These are phyloP conservation scores for Exophiala aquamarina DNA, from an alignment of 2,329 filamentous ascomycete genomes.

Conservation along the genomic window DNA sequence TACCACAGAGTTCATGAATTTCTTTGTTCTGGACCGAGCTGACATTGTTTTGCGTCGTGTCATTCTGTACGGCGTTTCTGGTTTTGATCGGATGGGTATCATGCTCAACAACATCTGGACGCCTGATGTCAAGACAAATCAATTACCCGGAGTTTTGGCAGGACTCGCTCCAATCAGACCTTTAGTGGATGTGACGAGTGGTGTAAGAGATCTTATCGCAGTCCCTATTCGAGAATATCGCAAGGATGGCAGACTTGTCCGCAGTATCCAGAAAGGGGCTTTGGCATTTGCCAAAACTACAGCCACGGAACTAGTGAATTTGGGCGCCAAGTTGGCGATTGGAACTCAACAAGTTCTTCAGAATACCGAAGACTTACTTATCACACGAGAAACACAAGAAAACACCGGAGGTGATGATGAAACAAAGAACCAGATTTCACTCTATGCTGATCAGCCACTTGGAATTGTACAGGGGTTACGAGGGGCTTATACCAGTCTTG, in stretches of 20 bases:
- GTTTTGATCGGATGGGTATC: conserved; percentile 86
- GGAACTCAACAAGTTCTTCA: conserved; percentile 93
- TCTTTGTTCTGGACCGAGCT: conserved; percentile 85
- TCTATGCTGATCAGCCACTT: conserved; percentile 92
- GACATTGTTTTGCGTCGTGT: conserved; percentile 83
- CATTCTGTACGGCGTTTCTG: conserved; percentile 88
- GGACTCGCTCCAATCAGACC: conserved; percentile 88
- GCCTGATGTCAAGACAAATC: conserved; percentile 85
- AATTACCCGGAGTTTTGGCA: conserved; percentile 83
- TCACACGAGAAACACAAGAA: conserved; percentile 44
- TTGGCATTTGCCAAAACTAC: conserved; percentile 89
- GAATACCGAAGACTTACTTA: conserved; percentile 78
- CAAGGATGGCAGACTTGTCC: conserved; percentile 89
- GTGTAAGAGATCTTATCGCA: conserved; percentile 81
- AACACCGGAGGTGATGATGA: conserved; percentile 67
- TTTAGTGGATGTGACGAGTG: conserved; percentile 85
- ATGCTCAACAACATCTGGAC: conserved; percentile 96
- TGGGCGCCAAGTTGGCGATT: conserved; percentile 91
- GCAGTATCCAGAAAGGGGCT: conserved; percentile 88
- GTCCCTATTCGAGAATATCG: conserved; percentile 89
- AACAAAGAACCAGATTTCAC: conserved; percentile 75
- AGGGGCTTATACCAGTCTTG: conserved; percentile 77
- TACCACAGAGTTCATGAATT: conserved; percentile 99
- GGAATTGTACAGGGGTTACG: conserved; percentile 83
- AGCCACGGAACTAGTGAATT: conserved; percentile 86